These are phyloP conservation scores for Nephromyces sp. DNA, from an alignment of 169 alveolate species.

Conservation along the genomic window DNA sequence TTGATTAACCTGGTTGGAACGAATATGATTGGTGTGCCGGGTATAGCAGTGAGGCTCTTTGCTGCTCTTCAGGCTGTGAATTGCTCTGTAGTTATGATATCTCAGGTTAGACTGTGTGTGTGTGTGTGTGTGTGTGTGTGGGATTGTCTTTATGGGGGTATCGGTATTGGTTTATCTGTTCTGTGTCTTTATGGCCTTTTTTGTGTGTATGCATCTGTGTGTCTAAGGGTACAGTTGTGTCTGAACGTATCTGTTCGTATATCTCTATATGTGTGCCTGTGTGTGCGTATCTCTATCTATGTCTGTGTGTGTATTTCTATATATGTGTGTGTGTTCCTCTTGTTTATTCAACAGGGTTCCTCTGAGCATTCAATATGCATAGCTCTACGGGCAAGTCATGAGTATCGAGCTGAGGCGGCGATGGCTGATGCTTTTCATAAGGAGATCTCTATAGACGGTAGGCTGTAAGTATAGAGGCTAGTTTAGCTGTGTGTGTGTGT, in stretches of 20 bases:
- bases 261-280: not conserved
- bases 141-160: not conserved
- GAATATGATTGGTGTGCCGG: constrained; percentile 7
- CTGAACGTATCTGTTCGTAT: not conserved
- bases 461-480: too few relatives aligned
- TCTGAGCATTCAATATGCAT: constrained; percentile 7
- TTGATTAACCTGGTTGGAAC: constrained; percentile 1
- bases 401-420: not conserved
- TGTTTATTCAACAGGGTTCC: not conserved
- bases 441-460: not conserved
- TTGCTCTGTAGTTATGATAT: constrained; percentile 8
- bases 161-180: not conserved
- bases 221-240: too few relatives aligned
- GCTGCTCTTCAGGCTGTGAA: not conserved
- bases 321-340: not conserved
- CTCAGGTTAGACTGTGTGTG: constrained; percentile 1
- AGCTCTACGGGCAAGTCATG: not conserved
- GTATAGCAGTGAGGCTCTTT: not conserved
- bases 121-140: not conserved
- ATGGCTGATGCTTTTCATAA: not conserved
- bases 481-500: too few relatives aligned
- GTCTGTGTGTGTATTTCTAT: not conserved
- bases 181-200: too few relatives aligned
- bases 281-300: not conserved
- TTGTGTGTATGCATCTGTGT: too few relatives aligned